Base-by-base conservation (phyloP, 108 stramenopile genomes). In the Schizochytrium sp. region DNA sequence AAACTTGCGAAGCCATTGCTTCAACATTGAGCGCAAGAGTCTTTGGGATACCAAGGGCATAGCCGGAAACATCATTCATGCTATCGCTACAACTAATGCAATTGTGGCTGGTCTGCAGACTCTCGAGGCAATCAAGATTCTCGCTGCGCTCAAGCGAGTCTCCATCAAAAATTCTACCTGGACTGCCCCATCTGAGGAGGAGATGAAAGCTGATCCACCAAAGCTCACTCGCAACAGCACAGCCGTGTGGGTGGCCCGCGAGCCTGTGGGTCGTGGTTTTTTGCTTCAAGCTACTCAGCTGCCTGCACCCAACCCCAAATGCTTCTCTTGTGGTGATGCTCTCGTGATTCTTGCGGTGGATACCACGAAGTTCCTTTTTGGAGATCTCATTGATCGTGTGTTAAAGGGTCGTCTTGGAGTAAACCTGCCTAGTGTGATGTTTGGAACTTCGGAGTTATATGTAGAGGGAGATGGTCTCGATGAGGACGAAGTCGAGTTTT, bases 81-180 rank as follows among this genome's bases (percentile, higher is more conserved):
- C 99, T 72, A 98, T 99, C 93, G 98, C 99, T 61, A 99, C 99
- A 15, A 99, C 98, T 76, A 99, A 99, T 95, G 99, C 99, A 47
- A 98, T 99, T 91, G 97, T 97, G 58, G 98, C 98, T 28, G 94
- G 92, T 3, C 60, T 93, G 72, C 93, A 94, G 91, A 92, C 91
- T 40, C 61, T 90, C 53, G 92, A 92, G 56, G 94, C 94, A 28
- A 45, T 94, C 53, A 92, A 93, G 90, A 92, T 92, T 57, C 72
- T 93, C 13, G 73, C 72, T 0, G 42, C 47, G 87, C 46, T 28
- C 53, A 60, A 72, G 72, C n/a, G 15, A 38, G 90, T 19, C 2
- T 38, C 50, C 0, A 4, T 87, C 87, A 13, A 46, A 12, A 69
- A 69, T 15, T 38, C 64, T 28, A 40, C 47, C 17, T 83, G 53